Conservation (phyloP, 495 filamentous ascomycete genomes). For the Penicillium diatomitis region DNA sequence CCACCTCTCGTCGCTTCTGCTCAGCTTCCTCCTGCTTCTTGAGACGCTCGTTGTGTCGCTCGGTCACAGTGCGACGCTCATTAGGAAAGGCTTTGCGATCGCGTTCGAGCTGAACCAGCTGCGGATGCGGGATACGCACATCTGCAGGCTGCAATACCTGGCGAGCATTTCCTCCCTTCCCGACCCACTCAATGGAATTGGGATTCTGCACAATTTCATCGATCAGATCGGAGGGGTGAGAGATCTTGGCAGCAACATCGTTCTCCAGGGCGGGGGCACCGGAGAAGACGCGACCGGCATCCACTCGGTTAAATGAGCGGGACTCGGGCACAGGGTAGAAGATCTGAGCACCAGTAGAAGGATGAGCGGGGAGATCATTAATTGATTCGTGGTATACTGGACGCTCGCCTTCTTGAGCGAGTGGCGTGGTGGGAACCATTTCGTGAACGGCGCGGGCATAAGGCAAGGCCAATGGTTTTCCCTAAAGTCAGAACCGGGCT, state of each 20-base stretch:
- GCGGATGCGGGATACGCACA: conserved; percentile 77
- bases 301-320: conserved; percentile 74
- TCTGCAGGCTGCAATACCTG: conserved; percentile 72
- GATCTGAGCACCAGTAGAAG: conserved; percentile 68
- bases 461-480: conserved; percentile 63
- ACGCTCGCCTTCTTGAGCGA: conserved; percentile 16
- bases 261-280: conserved; percentile 32
- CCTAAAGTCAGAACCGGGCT: conserved; percentile 38
- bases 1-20: conserved; percentile 27
- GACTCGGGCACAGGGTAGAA: conserved; percentile 90
- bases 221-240: conserved; percentile 23
- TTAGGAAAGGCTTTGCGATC: conserved; percentile 19
- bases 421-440: conserved; percentile 64
- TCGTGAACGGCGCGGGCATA: conserved; percentile 66
- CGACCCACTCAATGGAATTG: conserved; percentile 30
- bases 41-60: conserved; percentile 36
- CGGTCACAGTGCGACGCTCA: conserved; percentile 24
- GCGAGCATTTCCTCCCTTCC: conserved; percentile 31
- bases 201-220: conserved; percentile 19
- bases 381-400: conserved; percentile 64
- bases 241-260: conserved; percentile 10
- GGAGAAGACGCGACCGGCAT: conserved; percentile 80
- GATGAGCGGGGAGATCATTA: conserved; percentile 83
- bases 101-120: conserved; percentile 58
- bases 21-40: conserved; percentile 30